phyloP scores from a whole-genome alignment of 805 yeast genomes.

The Naumovozyma baii region DNA sequence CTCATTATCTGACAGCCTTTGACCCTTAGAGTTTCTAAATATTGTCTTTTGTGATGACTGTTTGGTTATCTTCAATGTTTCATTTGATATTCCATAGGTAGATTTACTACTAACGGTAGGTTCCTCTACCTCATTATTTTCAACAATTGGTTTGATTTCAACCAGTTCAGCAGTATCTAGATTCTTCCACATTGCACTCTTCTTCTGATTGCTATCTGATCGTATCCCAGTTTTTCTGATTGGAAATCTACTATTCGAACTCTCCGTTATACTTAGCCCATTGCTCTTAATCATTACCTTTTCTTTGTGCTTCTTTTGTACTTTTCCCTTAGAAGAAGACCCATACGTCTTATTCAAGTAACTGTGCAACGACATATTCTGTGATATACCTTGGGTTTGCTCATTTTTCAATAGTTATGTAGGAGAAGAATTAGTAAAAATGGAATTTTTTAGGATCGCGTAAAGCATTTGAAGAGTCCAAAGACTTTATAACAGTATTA shows the following conservation, averaged over 20 bases:
- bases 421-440: no score
- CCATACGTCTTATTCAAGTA: conserved; percentile 40
- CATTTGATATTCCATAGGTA: no score
- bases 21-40: conserved; percentile 56
- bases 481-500: no score
- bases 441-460: no score
- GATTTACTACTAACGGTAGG: no score
- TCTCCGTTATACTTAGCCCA: conserved; percentile 12
- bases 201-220: background rate
- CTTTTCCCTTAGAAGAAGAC: conserved; percentile 18
- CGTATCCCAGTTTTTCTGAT: conserved; percentile 1
- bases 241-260: conserved; percentile 9
- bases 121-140: background rate
- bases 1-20: conserved; percentile 32
- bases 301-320: conserved; percentile 23
- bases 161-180: conserved; percentile 19
- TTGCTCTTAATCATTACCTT: conserved; percentile 8
- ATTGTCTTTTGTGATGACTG: conserved; percentile 30
- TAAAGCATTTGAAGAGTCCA: no score
- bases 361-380: conserved; percentile 42
- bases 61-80: conserved; percentile 1
- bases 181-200: conserved; percentile 20
- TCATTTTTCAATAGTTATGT: no score
- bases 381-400: no score
- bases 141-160: conserved; percentile 6